A percentile compares a stretch with the other conserved stretches of the same genome.
Evolutionary conservation across 768 basidiomycete genomes (phyloP).

Genomic region (Tricholoma hemisulphureum): DNA sequence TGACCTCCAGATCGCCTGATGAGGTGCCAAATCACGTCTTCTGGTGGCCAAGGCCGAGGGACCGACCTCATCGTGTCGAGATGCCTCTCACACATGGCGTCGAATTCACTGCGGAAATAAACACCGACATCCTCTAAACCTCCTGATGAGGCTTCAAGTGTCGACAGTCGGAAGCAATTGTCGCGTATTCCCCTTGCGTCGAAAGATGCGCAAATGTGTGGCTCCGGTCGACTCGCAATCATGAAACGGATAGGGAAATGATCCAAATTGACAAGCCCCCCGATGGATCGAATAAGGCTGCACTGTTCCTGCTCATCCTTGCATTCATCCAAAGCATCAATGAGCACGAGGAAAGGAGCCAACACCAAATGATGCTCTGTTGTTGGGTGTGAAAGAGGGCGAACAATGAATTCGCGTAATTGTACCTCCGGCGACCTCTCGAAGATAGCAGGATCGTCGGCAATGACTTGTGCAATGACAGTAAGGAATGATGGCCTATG

Average conservation of each 20-base stretch:
- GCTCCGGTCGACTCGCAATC: constrained; percentile 11
- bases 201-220: constrained; percentile 4
- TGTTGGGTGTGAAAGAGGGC: constrained; percentile 1
- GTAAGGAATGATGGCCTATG: neutral
- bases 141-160: neutral
- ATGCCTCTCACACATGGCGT: neutral
- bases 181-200: neutral
- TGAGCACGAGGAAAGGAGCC: neutral
- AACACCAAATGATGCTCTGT: neutral
- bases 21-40: neutral
- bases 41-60: constrained; percentile 1
- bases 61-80: neutral
- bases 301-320: no score
- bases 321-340: constrained; percentile 18
- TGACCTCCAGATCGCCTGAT: neutral
- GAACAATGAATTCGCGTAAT: constrained; percentile 11
- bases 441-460: constrained; percentile 7
- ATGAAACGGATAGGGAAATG: no score
- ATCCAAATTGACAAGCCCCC: no score
- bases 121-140: neutral
- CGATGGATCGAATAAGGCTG: no score
- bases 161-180: neutral
- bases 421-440: constrained; percentile 2
- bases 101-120: neutral
- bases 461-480: neutral